These are phyloP conservation scores for Tulasnella sp. DNA, from an alignment of 768 basidiomycete species.

Conservation along the genomic window DNA sequence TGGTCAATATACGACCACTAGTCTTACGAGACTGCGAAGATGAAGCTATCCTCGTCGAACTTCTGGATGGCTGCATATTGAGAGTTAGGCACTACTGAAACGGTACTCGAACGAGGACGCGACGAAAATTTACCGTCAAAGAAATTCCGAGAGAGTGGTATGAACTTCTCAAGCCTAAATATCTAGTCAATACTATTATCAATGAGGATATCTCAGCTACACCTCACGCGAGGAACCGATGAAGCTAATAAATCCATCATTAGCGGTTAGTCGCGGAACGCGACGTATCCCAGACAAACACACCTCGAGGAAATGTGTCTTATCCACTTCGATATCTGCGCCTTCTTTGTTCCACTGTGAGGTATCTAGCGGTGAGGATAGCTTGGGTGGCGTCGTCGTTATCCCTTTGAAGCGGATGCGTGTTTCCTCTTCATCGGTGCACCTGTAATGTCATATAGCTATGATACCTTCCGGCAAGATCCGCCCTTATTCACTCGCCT, in stretches of 20 bases:
- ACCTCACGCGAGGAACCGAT: neutral
- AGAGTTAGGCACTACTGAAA: neutral
- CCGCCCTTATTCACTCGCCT: conserved; percentile 27
- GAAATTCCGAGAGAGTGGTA: neutral
- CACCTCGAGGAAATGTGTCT: conserved; percentile 5
- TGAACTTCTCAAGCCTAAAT: conserved; percentile 1
- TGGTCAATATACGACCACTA: too few species aligned
- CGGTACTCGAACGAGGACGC: neutral
- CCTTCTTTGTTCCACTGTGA: neutral
- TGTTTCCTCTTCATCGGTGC: neutral
- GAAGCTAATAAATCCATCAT: neutral
- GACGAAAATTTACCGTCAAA: neutral
- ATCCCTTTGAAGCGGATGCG: neutral
- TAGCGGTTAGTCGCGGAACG: too few species aligned
- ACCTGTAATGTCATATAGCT: neutral
- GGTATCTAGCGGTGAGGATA: neutral
- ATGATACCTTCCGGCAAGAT: neutral
- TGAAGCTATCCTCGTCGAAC: neutral
- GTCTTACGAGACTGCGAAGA: conserved; percentile 12
- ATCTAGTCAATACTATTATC: neutral
- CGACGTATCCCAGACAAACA: neutral
- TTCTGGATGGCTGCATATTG: neutral
- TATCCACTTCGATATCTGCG: neutral
- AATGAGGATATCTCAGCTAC: neutral
- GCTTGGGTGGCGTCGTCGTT: neutral